phyloP scores from a whole-genome alignment of 345 rosid genomes.

The Ceriops zippeliana region DNA sequence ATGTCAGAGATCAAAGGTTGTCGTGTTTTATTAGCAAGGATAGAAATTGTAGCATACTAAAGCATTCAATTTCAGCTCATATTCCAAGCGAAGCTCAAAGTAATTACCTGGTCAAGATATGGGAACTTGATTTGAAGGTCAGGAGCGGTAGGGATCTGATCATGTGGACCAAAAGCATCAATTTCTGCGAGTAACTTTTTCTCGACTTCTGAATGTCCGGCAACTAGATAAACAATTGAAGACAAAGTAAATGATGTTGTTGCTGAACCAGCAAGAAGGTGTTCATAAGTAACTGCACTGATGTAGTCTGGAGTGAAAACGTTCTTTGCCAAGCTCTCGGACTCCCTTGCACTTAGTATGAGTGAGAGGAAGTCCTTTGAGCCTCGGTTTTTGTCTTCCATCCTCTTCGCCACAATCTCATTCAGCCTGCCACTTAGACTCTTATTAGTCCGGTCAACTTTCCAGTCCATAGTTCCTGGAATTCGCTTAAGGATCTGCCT shows the following conservation, averaged over 20 bases:
- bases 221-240: conserved; percentile 58
- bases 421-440: conserved; percentile 55
- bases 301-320: conserved; percentile 63
- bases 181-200: conserved; percentile 64
- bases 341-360: conserved; percentile 63
- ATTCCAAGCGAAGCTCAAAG: neutral
- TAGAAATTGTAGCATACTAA: neutral
- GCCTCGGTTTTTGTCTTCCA: conserved; percentile 39
- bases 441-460: conserved; percentile 54
- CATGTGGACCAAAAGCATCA: conserved; percentile 58
- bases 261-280: conserved; percentile 88
- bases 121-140: conserved; percentile 74
- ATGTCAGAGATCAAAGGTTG: neutral
- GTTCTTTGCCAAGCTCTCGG: conserved; percentile 43
- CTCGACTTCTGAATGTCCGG: conserved; percentile 73
- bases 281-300: conserved; percentile 87
- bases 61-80: neutral
- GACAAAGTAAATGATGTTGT: conserved; percentile 85
- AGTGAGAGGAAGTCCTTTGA: conserved; percentile 77
- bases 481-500: conserved; percentile 80
- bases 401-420: conserved; percentile 69
- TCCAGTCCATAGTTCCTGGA: conserved; percentile 88
- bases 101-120: conserved; percentile 71
- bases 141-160: conserved; percentile 49
- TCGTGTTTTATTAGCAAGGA: neutral